Evolutionary conservation across 2,329 filamentous ascomycete genomes (phyloP), one percentile per base, ranked within the genome.

Genomic region (Allantophomopsis cytisporea): DNA sequence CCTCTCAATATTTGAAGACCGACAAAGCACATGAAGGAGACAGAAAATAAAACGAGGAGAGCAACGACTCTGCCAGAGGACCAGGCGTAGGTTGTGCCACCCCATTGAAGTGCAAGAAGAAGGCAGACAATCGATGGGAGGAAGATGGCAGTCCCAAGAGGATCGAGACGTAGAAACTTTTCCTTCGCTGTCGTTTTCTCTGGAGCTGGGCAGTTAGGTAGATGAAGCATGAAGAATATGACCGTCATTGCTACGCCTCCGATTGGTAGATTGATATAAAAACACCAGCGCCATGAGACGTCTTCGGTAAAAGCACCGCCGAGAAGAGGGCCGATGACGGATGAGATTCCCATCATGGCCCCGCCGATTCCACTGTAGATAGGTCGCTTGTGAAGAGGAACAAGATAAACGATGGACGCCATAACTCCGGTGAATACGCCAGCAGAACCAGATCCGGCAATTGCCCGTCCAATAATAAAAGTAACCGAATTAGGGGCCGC

Each of bases 71-170:
- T 50, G 5, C 44, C 50, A 1, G 59, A 56, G 37, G 57, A 55
- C 67, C 67, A 71, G 14, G 59, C 45, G 40, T 68, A 57, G 2
- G 56, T 58, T 4, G 56, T 54, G 5, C 67, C 67, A 36, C 65
- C 67, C 52, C 64, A 69, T 50, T 69, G 64, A 1, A 70, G 50
- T 23, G 48, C 49, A n/a, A 51, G 42, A 13, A 51, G 38, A 8
- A 50, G 42, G 38, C 45, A 51, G 14, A 49, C 39, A n/a, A 49
- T 45, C n/a, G 45, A 44, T n/a, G 46, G 40, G 16, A 49, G 41
- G 33, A 55, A 43, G 20, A 57, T 38, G 13, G 51, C 40, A 13
- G 44, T 47, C 2, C 57, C 57, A 11, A 57, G 41, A 7, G 54
- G 41, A 40, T 59, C 55, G 32, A 54, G 49, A 28, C 23, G 23